Evolutionary conservation across 345 rosid genomes (phyloP), one percentile per base, ranked within the genome.

Genomic region (Gossypium stocksii): DNA sequence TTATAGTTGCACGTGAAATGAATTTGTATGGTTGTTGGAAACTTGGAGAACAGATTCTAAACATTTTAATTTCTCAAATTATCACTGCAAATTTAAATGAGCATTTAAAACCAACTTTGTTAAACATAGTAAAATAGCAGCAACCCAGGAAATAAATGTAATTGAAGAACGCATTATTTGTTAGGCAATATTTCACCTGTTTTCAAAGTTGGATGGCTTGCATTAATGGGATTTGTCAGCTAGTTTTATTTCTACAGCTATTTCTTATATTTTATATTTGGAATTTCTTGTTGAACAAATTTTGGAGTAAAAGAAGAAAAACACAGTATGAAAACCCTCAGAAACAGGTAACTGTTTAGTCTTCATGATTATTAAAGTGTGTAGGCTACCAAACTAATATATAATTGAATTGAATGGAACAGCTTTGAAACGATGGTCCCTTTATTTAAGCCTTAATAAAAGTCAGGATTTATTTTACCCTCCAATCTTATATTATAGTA

Each of bases 361-460:
- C 16, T 19, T 66, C 52, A 66, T 2, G 25, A 65, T 65, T 3
- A 43, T 19, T 64, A 8, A 34, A 20, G 25, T 41, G 52, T 29
- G 46, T 62, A 62, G 76, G 70, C 76, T 5, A 73, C 76, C 76
- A 25, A 49, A 61, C 76, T 17, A 15, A 29, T 14, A 34, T 4
- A 34, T 34, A 4, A 29, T 29, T 29, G 3, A 27, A 4, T 20
- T 13, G n/a, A 27, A 60, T 0, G 65, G 10, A 59, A 59, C 34
- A 12, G 22, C 15, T 56, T 56, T 20, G 11, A 64, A n/a, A 3
- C 51, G 34, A 29, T 34, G 41, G 6, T 34, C 41, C 41, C 41
- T 34, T 5, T 34, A 34, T 34, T 34, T 34, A 4, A 4, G 38
- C 38, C 38, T 34, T 34, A 34, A 34, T 34, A 34, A 4, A 34